Evolutionary conservation across 176 grass and related monocot genomes (phyloP), one percentile per base, ranked within the genome.

Genomic region (Carex scoparia): DNA sequence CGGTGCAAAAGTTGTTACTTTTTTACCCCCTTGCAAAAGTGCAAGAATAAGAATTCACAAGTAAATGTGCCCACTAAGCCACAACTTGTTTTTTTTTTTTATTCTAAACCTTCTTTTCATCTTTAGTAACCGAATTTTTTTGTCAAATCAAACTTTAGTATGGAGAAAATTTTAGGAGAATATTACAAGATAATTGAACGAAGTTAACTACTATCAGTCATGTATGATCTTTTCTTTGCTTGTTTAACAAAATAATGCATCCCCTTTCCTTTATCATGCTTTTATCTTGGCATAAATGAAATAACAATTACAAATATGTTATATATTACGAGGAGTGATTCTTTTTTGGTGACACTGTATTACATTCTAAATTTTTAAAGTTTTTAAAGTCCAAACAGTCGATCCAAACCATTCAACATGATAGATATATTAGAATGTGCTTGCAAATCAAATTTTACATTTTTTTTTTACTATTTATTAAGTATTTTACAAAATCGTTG

Each of bases 71-170:
- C 73, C 73, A 77, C 49, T 56, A 56, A 56, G 49, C 10, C 49
- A 77, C 23, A 77, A 77, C 73, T 77, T 9, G 5, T 14, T 10
- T 33, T 28, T 28, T 28, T 28, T 18, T 46, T 74, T 75, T 54
- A 23, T 28, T 53, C 68, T 15, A n/a, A 71, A 31, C 19, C 2
- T 54, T 55, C 4, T 30, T 77, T 32, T 53, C 11, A 53, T 75
- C 44, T 75, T 75, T 75, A 49, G 44, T 55, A 55, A 76, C 72
- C 72, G 72, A 76, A 5, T 31, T 51, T 76, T 13, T 42, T 76
- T 13, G 13, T 55, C 72, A 76, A 76, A 76, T 54, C 72, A 54
- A 30, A 76, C 72, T 76, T 76, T 76, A 55, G 4, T 76, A 76
- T 54, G 71, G 19, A 74, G 18, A 74, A 7, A 15, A 69, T 55